Evolutionary conservation across 345 rosid genomes (phyloP).

Genomic region (Hibiscus tridactylites): DNA sequence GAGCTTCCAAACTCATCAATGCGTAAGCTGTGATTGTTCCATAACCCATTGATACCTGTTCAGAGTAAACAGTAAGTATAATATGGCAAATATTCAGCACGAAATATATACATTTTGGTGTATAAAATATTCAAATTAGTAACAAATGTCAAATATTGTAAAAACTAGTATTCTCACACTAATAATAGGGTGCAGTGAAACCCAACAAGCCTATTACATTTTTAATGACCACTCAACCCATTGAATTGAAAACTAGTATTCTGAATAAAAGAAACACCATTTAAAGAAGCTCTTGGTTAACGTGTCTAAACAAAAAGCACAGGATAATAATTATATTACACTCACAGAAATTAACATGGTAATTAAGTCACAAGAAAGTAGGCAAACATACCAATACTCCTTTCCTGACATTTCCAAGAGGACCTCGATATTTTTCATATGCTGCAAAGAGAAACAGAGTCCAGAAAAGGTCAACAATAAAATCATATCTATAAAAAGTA

Average conservation of each 20-base stretch:
- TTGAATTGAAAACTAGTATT: not conserved
- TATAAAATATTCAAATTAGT: not conserved
- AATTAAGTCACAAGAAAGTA: not conserved
- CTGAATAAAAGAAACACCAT: not conserved
- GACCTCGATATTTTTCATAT: slow-evolving; percentile 77
- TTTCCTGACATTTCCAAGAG: slow-evolving; percentile 93
- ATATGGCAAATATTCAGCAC: not conserved
- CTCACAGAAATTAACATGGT: too few relatives aligned
- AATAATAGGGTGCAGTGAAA: not conserved
- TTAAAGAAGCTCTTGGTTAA: not conserved
- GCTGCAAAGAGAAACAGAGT: slow-evolving; percentile 33
- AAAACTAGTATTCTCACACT: not conserved
- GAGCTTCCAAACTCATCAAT: slow-evolving; percentile 85
- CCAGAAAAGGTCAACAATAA: not conserved
- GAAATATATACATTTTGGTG: not conserved
- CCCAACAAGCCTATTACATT: not conserved
- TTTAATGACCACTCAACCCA: not conserved
- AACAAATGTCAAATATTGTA: not conserved
- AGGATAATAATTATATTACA: not conserved
- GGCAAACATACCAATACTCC: slow-evolving; percentile 79
- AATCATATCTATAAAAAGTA: not conserved
- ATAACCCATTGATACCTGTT: slow-evolving; percentile 89
- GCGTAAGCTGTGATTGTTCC: slow-evolving; percentile 85
- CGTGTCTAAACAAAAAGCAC: not conserved
- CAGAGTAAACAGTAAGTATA: slow-evolving; percentile 1